Evolutionary conservation across 805 yeast species (phyloP), one percentile per base, ranked within the genome.

Genomic region (Blastobotrys robertii): DNA sequence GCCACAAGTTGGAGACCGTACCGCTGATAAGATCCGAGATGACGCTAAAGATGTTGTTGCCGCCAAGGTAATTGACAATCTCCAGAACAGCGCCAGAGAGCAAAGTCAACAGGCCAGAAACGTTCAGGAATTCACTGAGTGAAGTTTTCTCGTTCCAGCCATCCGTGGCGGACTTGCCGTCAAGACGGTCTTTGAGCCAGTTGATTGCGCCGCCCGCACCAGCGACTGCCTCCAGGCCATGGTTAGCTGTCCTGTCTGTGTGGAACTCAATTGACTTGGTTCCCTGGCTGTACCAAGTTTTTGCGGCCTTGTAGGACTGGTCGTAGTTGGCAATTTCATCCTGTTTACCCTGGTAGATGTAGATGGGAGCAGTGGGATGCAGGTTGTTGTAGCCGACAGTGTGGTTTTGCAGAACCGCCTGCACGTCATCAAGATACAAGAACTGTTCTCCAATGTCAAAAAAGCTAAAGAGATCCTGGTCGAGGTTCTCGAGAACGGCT

Each of bases 321-420:
- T 19, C 25, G 25, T 19, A 19, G 25, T 19, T 19, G 4, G 25
- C 53, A 14, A 52, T 44, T 34, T 51, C 52, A 37, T 54, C 58
- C 15, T 34, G 30, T 3, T 39, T 43, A 29, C 55, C 54, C 34
- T 54, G 50, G 40, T 51, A 52, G 9, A 54, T 44, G 34, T 35
- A 46, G 42, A 54, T 31, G 1, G 56, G 58, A 14, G 42, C 29
- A 13, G 22, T 43, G 4, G 56, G 56, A 19, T 19, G 25, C 25
- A 19, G 6, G 4, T 37, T 32, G 5, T 46, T 8, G 9, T 39
- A 49, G 12, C 46, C 50, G 37, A 44, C 22, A 14, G 53, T 41
- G 25, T 49, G 49, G 8, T 49, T 49, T 34, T 44, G 39, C 12
- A 46, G 42, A 34, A 43, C 35, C 36, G 43, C 40, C 13, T 19